Conservation (phyloP, 2,329 filamentous ascomycete species). For the Lasiodiplodia citricola region DNA sequence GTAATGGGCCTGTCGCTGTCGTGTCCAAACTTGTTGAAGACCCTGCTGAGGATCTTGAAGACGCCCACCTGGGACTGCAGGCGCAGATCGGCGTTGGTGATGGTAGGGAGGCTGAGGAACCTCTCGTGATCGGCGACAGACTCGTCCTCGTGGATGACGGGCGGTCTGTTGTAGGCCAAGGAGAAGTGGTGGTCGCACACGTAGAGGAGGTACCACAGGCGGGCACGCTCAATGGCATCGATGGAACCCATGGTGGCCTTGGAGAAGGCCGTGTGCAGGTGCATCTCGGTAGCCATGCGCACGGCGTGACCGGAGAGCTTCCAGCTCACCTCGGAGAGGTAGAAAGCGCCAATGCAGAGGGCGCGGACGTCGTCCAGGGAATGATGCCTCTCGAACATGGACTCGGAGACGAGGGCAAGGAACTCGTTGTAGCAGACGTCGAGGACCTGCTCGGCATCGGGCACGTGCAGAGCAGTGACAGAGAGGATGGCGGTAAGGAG, state of each 20-base stretch:
- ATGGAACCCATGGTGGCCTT: slow-evolving; percentile 42
- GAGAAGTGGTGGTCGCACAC: slow-evolving; percentile 49
- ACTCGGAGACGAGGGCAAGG: slow-evolving; percentile 39
- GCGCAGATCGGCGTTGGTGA: slow-evolving; percentile 39
- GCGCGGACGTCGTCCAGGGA: slow-evolving; percentile 47
- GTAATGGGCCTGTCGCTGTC: slow-evolving; percentile 44
- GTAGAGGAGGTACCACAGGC: slow-evolving; percentile 48
- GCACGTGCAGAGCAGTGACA: slow-evolving; percentile 39
- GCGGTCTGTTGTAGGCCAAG: slow-evolving; percentile 49
- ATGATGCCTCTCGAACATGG: slow-evolving; percentile 42
- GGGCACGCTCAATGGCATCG: slow-evolving; percentile 43
- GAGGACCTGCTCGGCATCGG: slow-evolving; percentile 36
- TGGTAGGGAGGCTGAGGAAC: slow-evolving; percentile 38
- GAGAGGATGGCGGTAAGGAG: slow-evolving; percentile 40
- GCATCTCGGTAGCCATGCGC: slow-evolving; percentile 48
- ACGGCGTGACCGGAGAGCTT: slow-evolving; percentile 47
- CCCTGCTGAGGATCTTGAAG: slow-evolving; percentile 42
- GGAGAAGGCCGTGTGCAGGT: slow-evolving; percentile 46
- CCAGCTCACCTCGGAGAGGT: slow-evolving; percentile 48
- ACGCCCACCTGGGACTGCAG: slow-evolving; percentile 39
- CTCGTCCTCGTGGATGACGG: slow-evolving; percentile 45
- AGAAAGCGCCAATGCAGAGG: slow-evolving; percentile 47
- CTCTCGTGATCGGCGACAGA: slow-evolving; percentile 45
- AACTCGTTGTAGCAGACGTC: slow-evolving; percentile 42
- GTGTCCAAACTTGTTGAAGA: slow-evolving; percentile 41